Base-by-base conservation (phyloP, 129 eudicot genomes). In the Tagetes patula region DNA sequence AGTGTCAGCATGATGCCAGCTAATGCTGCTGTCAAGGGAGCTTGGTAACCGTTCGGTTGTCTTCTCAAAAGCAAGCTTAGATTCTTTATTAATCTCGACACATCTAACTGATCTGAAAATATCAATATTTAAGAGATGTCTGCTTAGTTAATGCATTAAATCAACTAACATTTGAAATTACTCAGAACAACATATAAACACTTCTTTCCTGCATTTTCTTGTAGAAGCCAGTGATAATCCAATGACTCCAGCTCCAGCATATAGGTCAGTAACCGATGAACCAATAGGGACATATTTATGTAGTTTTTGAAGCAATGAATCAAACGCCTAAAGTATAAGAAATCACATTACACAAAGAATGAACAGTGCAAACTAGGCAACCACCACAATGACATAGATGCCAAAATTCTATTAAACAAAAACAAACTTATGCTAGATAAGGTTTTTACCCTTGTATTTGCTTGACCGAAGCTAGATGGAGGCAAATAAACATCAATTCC, bases 191-290 rank as follows among this genome's bases (percentile, higher is more conserved):
- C 47, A 54, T 62, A 50, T 49, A 12, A 78, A 70, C 64, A 13
- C 27, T 53, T 67, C 76, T 69, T 79, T 74, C 98, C 96, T 86
- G 96, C 98, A 87, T 81, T 90, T 88, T 84, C 93, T 88, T 37
- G 89, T n/a, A 72, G 86, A 86, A 65, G 96, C 96, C 70, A 94
- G 84, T 64, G 98, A 94, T 52, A 94, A 80, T 73, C 98, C 98
- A 73, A 90, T 90, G 36, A 90, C 97, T 74, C 98, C 98, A 82
- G 97, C 96, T 78, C 98, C 98, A 65, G 97, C 98, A 79, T 94
- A 94, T 12, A 94, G 80, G 82, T 94, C 98, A 81, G 87, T 89
- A 55, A 90, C 98, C 33, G 98, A 94, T 68, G 98, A 67, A 65
- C 98, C 98, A 64, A 62, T 39, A 9, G 92, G 98, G 50, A 94